Conservation (phyloP, 1,284 basidiomycete species). For the Leccinum insolens region DNA sequence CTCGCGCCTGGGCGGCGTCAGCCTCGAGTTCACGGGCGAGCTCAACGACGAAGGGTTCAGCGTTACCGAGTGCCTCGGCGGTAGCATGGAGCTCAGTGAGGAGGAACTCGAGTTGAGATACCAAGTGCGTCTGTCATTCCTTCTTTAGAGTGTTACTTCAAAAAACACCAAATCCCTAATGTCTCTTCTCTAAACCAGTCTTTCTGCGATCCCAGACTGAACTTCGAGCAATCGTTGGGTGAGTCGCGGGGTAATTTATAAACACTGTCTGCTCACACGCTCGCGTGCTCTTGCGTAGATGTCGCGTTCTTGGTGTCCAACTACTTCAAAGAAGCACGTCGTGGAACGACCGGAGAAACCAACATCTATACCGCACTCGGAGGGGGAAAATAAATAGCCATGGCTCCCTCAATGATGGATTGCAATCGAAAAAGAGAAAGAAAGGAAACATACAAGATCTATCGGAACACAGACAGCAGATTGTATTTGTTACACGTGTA, state of each 20-base stretch:
- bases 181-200: conserved; percentile 43
- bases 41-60: conserved; percentile 91
- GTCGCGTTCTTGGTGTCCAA: conserved; percentile 81
- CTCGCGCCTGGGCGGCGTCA: conserved; percentile 90
- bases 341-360: conserved; percentile 33
- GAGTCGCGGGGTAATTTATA: conserved; percentile 25
- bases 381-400: conserved; percentile 22
- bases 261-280: background rate
- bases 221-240: conserved; percentile 85
- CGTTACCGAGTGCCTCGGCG: conserved; percentile 84
- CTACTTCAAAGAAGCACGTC: conserved; percentile 70
- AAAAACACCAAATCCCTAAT: background rate
- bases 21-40: conserved; percentile 96
- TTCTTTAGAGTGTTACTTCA: background rate
- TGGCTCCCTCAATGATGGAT: background rate
- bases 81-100: conserved; percentile 80
- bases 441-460: background rate
- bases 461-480: conserved; percentile 3
- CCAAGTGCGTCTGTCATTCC: conserved; percentile 50
- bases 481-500: conserved; percentile 15
- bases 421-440: too few species aligned
- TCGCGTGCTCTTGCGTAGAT: conserved; percentile 43
- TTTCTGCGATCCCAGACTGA: conserved; percentile 82
- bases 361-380: conserved; percentile 36
- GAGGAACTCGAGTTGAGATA: conserved; percentile 75